Conservation (phyloP, 2,329 filamentous ascomycete genomes). For the Dichotomopilus funicola region DNA sequence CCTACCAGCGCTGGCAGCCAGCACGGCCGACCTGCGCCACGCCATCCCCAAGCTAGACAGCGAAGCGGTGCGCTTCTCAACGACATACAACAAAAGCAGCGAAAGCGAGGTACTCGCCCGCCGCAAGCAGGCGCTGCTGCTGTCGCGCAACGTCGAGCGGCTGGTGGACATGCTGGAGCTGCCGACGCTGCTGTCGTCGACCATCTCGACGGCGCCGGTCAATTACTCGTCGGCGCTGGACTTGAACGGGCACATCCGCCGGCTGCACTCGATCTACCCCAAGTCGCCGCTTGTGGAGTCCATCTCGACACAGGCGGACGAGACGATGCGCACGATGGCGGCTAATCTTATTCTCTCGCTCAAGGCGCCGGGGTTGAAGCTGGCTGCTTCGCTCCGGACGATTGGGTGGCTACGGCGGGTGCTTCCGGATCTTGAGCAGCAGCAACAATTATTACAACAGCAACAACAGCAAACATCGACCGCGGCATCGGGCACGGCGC, state of each 20-base stretch:
- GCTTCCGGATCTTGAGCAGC: constrained; percentile 65
- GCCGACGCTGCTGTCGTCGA: constrained; percentile 75
- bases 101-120: constrained; percentile 64
- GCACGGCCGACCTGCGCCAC: constrained; percentile 60
- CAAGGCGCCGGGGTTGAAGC: constrained; percentile 70
- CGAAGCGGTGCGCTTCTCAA: constrained; percentile 72
- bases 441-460: constrained; percentile 8
- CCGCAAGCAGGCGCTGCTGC: constrained; percentile 71
- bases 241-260: constrained; percentile 85
- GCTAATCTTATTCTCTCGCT: constrained; percentile 74
- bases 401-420: constrained; percentile 87
- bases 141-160: constrained; percentile 81
- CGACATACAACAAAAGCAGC: constrained; percentile 69
- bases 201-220: constrained; percentile 57
- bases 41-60: constrained; percentile 73
- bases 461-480: constrained; percentile 20
- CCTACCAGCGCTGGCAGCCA: constrained; percentile 62
- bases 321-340: constrained; percentile 82
- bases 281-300: constrained; percentile 67
- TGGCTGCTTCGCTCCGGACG: constrained; percentile 84
- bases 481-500: neutral
- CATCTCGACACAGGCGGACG: constrained; percentile 71
- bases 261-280: constrained; percentile 76
- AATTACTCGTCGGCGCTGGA: constrained; percentile 89
- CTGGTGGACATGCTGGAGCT: constrained; percentile 87